Evolutionary conservation across 78 protist genomes (phyloP).

Genomic region (Dictyostelium intermedium): DNA sequence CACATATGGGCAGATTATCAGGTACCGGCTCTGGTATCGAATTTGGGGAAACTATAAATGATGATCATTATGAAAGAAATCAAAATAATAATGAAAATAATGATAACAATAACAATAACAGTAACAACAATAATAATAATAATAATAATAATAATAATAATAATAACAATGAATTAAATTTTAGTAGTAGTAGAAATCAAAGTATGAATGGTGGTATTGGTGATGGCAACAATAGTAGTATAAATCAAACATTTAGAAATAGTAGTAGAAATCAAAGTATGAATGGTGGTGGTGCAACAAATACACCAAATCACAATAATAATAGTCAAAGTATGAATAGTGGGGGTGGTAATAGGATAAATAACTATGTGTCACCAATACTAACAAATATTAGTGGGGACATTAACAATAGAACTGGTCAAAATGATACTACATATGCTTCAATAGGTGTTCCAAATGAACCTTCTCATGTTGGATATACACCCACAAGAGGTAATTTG

Average conservation of each 20-base stretch:
- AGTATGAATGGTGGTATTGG: not conserved
- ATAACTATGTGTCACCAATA: not conserved
- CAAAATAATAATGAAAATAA: not conserved
- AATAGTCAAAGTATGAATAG: not conserved
- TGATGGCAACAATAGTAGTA: not conserved
- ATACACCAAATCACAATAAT: not conserved
- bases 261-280: not conserved
- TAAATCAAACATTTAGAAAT: not conserved
- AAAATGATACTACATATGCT: not conserved
- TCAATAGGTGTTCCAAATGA: not conserved
- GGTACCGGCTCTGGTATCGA: slow-evolving; percentile 2
- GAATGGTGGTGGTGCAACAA: not conserved
- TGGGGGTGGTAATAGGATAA: not conserved
- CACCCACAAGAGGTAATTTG: slow-evolving; percentile 8
- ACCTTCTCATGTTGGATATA: not conserved
- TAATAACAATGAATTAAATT: not conserved
- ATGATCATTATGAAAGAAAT: not conserved
- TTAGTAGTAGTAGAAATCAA: not conserved
- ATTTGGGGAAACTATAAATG: not conserved
- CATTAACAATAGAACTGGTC: not conserved
- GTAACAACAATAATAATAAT: no score
- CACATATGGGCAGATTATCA: slow-evolving; percentile 7
- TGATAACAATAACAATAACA: not conserved
- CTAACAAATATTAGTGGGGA: not conserved
- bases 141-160: not conserved